Evolutionary conservation across 192 early-diverging fungal genomes (phyloP).

Genomic region (Pilaira anomala): DNA sequence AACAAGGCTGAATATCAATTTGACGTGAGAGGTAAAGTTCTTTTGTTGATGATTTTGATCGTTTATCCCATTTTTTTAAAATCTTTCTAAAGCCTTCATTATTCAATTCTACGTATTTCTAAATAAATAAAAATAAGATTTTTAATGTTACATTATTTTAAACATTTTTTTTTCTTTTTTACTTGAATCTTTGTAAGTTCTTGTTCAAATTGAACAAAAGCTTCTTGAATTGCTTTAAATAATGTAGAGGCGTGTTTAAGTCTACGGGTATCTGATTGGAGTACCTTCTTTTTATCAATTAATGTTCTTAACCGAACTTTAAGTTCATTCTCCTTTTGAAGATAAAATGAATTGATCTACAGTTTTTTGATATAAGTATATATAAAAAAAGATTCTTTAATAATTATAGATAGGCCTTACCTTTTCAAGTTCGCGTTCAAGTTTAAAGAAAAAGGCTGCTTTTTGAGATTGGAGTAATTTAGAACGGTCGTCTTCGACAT

Average conservation of each 20-base stretch:
- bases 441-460: constrained; percentile 94
- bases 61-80: constrained; percentile 99
- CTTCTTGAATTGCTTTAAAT: constrained; percentile 78
- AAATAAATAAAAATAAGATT: not conserved
- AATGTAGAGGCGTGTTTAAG: constrained; percentile 53
- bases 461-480: constrained; percentile 79
- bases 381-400: constrained; percentile 2
- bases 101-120: constrained; percentile 4
- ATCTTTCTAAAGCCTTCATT: constrained; percentile 83
- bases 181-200: constrained; percentile 96
- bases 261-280: constrained; percentile 45
- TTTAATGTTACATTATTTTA: too few species aligned
- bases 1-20: constrained; percentile 96
- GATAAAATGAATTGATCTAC: constrained; percentile 92
- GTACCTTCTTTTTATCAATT: constrained; percentile 72
- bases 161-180: constrained; percentile 10
- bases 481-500: constrained; percentile 47
- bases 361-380: not conserved
- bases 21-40: constrained; percentile 97
- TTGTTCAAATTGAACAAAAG: constrained; percentile 86
- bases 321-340: constrained; percentile 94
- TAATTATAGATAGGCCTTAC: constrained; percentile 47
- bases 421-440: constrained; percentile 98
- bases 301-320: constrained; percentile 85
- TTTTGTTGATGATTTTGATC: constrained; percentile 94